phyloP scores from a whole-genome alignment of 768 basidiomycete species.

The Naganishia randhawae region DNA sequence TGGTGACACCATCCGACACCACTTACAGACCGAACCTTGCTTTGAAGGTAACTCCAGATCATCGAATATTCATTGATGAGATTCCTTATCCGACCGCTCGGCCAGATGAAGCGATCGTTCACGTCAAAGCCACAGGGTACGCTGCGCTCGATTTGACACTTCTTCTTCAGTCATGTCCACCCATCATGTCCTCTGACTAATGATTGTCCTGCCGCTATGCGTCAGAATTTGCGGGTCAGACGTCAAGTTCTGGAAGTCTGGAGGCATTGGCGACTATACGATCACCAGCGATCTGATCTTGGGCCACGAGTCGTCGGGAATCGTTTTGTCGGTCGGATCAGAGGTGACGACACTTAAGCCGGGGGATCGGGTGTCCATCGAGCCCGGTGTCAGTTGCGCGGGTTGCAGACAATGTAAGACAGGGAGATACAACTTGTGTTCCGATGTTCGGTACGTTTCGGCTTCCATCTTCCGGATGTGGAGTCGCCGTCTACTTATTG shows the following conservation, averaged over 20 bases:
- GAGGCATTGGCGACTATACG: constrained; percentile 37
- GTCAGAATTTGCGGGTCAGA: constrained; percentile 39
- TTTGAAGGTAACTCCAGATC: constrained; percentile 37
- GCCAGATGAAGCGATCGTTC: constrained; percentile 35
- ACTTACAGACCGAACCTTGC: constrained; percentile 34
- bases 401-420: constrained; percentile 35
- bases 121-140: constrained; percentile 30
- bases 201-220: background rate
- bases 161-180: too few relatives aligned
- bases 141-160: background rate
- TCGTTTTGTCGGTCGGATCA: constrained; percentile 33
- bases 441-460: constrained; percentile 34
- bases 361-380: constrained; percentile 39
- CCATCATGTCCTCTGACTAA: constrained; percentile 26
- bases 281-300: constrained; percentile 38
- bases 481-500: background rate
- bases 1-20: background rate
- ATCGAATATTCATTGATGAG: constrained; percentile 36
- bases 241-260: constrained; percentile 31
- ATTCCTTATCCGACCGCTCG: constrained; percentile 34
- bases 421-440: constrained; percentile 39
- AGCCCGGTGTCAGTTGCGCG: constrained; percentile 38
- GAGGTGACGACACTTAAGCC: constrained; percentile 33
- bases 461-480: background rate
- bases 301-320: constrained; percentile 39